phyloP scores from a whole-genome alignment of 2,329 filamentous ascomycete species.

The Xenoacremonium recifei region DNA sequence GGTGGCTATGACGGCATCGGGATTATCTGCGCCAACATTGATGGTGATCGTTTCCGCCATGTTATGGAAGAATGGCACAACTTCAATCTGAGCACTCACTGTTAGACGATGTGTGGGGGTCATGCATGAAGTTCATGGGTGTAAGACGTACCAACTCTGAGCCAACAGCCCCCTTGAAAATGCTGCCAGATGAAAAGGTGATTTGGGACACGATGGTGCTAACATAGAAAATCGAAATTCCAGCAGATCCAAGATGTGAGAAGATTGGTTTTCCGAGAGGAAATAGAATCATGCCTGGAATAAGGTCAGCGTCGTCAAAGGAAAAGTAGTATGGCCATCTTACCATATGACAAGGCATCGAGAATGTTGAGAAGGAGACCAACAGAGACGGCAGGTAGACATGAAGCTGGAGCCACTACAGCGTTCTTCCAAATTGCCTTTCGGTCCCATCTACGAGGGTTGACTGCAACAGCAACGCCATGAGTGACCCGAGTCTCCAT shows the following conservation, averaged over 20 bases:
- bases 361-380: constrained; percentile 89
- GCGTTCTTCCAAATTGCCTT: constrained; percentile 62
- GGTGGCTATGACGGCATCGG: constrained; percentile 86
- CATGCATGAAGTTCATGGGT: neutral
- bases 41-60: constrained; percentile 89
- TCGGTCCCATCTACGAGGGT: constrained; percentile 72
- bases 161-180: constrained; percentile 87
- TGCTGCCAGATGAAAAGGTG: constrained; percentile 81
- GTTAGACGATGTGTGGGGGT: constrained; percentile 6
- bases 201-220: constrained; percentile 94
- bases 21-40: constrained; percentile 74
- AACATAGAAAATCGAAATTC: constrained; percentile 98
- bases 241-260: constrained; percentile 80
- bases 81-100: constrained; percentile 74
- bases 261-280: constrained; percentile 87
- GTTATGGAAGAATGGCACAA: constrained; percentile 97
- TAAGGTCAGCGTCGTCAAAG: constrained; percentile 13
- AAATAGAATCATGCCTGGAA: constrained; percentile 85
- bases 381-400: constrained; percentile 82
- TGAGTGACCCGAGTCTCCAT: constrained; percentile 31
- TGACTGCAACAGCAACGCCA: constrained; percentile 39
- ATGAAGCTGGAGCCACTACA: constrained; percentile 65
- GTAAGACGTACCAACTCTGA: constrained; percentile 73
- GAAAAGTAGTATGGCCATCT: constrained; percentile 20
- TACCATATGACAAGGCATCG: constrained; percentile 90